These are phyloP conservation scores for Chondrostereum purpureum DNA, from an alignment of 1,284 basidiomycete genomes.

Conservation along the genomic window DNA sequence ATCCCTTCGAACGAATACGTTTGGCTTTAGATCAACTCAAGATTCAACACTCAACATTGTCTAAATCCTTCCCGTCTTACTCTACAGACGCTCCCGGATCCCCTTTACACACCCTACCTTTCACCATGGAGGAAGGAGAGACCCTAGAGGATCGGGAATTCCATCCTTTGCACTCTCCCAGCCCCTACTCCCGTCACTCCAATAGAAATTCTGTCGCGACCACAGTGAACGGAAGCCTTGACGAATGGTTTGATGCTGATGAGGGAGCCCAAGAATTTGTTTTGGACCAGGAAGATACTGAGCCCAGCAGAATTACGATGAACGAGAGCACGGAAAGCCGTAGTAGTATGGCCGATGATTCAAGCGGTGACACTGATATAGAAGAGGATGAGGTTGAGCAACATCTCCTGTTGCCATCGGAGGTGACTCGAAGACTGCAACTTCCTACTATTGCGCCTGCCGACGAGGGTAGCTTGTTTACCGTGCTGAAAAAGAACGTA, in stretches of 20 bases:
- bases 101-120: conserved; percentile 34
- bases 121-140: conserved; percentile 45
- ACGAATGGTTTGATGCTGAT: conserved; percentile 73
- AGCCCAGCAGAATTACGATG: conserved; percentile 30
- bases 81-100: conserved; percentile 33
- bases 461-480: conserved; percentile 84
- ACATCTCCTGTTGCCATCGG: conserved; percentile 17
- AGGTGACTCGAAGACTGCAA: conserved; percentile 48
- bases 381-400: conserved; percentile 27
- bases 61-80: conserved; percentile 36
- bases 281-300: conserved; percentile 46
- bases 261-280: conserved; percentile 66
- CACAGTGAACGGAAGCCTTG: conserved; percentile 48
- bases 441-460: conserved; percentile 65
- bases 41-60: conserved; percentile 47
- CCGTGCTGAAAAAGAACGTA: conserved; percentile 87
- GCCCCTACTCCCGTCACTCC: conserved; percentile 14
- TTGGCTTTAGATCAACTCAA: conserved; percentile 48
- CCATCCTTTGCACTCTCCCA: not conserved
- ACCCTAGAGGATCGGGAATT: conserved; percentile 15
- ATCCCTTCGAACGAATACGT: conserved; percentile 14
- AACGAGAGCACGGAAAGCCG: conserved; percentile 35
- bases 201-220: conserved; percentile 48
- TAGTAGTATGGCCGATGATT: conserved; percentile 31
- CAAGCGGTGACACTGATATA: conserved; percentile 41